Base-by-base conservation (phyloP, 306 rosid species). In the Citrullus mucosospermus region DNA sequence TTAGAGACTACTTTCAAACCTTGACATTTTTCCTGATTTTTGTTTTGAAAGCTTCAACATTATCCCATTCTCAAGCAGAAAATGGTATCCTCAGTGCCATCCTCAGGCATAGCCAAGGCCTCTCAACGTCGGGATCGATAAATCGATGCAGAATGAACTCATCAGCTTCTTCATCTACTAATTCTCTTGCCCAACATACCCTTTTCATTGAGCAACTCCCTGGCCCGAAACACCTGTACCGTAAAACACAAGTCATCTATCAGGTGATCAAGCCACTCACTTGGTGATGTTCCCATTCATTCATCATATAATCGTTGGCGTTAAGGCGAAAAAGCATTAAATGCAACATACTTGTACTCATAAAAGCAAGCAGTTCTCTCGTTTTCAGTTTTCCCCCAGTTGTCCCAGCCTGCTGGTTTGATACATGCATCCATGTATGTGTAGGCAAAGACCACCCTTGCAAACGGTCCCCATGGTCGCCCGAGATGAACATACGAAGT, bases 401-500 rank as follows among this genome's bases (percentile, higher is more conserved):
- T 88, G 75, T 91, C 66, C 98, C 98, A 91, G 14, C 98, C 98
- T 6, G 7, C 83, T 80, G 76, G 91, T 65, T 81, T 89, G 82
- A 93, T 75, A 79, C 97, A 91, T 43, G 66, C 87, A 86, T 91
- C 98, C 87, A 93, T 89, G 48, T 82, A 88, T 48, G 93, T 91
- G 84, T 81, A 82, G 12, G 96, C 98, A 89, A 83, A 93, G 48
- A 93, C 82, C 53, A 93, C 98, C 85, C 98, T 89, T 78, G 90
- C 98, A 80, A 83, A 93, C 68, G 97, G 94, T 76, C 97, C 97
- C 98, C 98, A 93, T 10, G 98, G 98, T 55, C 98, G 80, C 73
- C 98, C 98, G 9, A 93, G 91, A 79, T 84, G 81, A 71, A 88
- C 39, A 57, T 87, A 90, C 66, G 90, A 66, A 75, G 79, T 61